These are phyloP conservation scores for Metschnikowia lochheadii DNA, from an alignment of 805 yeast genomes.

Conservation along the genomic window DNA sequence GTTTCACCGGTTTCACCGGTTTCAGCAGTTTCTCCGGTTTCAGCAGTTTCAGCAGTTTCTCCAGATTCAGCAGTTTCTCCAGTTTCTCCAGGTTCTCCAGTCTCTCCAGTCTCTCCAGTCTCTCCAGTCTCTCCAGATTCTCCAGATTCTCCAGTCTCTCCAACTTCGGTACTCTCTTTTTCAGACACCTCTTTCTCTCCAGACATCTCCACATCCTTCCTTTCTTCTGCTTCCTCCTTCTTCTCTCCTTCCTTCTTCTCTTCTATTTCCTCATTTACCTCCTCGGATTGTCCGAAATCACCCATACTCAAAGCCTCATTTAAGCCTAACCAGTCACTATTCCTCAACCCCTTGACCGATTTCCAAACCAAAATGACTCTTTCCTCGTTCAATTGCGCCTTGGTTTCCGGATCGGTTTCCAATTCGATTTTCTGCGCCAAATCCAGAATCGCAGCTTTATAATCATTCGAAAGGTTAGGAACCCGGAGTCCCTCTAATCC, in stretches of 20 bases:
- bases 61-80: too few species aligned
- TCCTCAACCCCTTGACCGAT: slow-evolving; percentile 18
- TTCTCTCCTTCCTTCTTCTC: too few species aligned
- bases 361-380: slow-evolving; percentile 34
- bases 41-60: too few species aligned
- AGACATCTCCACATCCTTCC: not conserved
- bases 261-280: not conserved
- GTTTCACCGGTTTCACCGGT: too few species aligned
- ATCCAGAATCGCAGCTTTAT: slow-evolving; percentile 4
- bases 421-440: slow-evolving; percentile 12
- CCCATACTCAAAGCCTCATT: slow-evolving; percentile 1
- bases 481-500: slow-evolving; percentile 26
- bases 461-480: not conserved
- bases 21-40: too few species aligned
- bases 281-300: slow-evolving; percentile 9
- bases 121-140: too few species aligned
- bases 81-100: too few species aligned
- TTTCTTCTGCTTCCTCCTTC: not conserved
- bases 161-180: too few species aligned
- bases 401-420: slow-evolving; percentile 6
- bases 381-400: slow-evolving; percentile 20
- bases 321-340: slow-evolving; percentile 9
- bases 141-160: too few species aligned
- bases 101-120: too few species aligned
- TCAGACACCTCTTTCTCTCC: not conserved